Conservation (phyloP, 164 flowering plant species). For the Piper longum region DNA sequence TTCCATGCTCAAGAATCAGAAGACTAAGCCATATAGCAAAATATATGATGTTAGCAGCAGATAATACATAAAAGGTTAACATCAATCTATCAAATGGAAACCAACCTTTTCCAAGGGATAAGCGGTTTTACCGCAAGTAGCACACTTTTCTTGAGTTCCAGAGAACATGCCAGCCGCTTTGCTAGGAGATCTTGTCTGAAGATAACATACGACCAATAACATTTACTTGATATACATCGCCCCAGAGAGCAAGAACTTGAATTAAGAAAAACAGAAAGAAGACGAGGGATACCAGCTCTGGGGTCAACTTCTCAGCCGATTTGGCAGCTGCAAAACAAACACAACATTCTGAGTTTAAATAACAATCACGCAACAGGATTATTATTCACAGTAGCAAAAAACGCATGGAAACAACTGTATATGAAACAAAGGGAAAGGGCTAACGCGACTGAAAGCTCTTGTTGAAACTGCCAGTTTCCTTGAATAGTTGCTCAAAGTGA, state of each 20-base stretch:
- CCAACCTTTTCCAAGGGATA: conserved; percentile 53
- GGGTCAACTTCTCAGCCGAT: conserved; percentile 71
- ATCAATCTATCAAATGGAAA: not conserved
- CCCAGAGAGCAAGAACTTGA: not conserved
- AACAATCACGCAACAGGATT: not conserved
- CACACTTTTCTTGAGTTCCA: conserved; percentile 96
- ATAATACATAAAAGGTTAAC: not conserved
- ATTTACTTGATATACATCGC: conserved; percentile 6
- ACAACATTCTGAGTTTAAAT: conserved; percentile 6
- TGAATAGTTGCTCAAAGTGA: conserved; percentile 93
- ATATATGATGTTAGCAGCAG: too few species aligned
- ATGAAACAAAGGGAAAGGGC: conserved; percentile 8
- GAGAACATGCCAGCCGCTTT: conserved; percentile 96
- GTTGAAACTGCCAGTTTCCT: conserved; percentile 82
- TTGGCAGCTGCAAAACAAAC: conserved; percentile 53
- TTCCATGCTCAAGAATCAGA: too few species aligned
- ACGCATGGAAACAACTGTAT: not conserved
- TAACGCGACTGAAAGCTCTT: conserved; percentile 88
- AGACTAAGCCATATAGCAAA: too few species aligned
- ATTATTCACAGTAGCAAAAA: not conserved
- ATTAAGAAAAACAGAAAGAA: not conserved
- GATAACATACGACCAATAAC: conserved; percentile 6
- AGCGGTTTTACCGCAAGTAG: conserved; percentile 95
- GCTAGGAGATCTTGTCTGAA: conserved; percentile 88
- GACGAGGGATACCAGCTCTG: conserved; percentile 54